Conservation (phyloP, 371 early-diverging fungal genomes). For the Dinochytrium kinnereticum region DNA sequence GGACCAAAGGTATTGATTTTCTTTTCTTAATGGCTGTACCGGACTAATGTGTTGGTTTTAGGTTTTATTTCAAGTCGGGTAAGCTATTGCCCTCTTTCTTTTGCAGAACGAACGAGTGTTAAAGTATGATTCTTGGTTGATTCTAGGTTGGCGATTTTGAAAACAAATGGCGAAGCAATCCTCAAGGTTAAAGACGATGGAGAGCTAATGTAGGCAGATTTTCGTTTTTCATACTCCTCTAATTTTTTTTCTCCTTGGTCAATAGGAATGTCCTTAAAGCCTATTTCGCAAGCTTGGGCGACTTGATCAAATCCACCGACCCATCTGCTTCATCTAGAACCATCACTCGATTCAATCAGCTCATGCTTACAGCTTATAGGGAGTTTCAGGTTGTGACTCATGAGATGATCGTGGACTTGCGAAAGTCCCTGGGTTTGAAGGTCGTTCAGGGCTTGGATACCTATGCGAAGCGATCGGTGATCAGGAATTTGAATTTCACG, state of each 20-base stretch:
- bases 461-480: slow-evolving; percentile 86
- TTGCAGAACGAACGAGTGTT: neutral
- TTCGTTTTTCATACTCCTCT: neutral
- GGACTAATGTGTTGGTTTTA: slow-evolving; percentile 3
- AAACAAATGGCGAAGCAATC: slow-evolving; percentile 89
- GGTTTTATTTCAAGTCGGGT: slow-evolving; percentile 88
- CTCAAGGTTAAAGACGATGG: slow-evolving; percentile 90
- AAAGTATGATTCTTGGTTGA: slow-evolving; percentile 19
- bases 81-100: neutral
- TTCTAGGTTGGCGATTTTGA: slow-evolving; percentile 78
- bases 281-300: slow-evolving; percentile 52
- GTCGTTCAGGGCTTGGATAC: slow-evolving; percentile 94
- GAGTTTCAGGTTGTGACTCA: slow-evolving; percentile 88
- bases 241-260: too few relatives aligned
- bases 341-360: slow-evolving; percentile 81
- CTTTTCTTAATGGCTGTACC: neutral
- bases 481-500: slow-evolving; percentile 78
- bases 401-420: slow-evolving; percentile 77
- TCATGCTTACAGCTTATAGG: slow-evolving; percentile 88
- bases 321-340: slow-evolving; percentile 21
- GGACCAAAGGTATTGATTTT: slow-evolving; percentile 78
- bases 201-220: slow-evolving; percentile 73
- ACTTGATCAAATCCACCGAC: slow-evolving; percentile 32
- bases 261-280: slow-evolving; percentile 50
- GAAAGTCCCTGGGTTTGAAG: slow-evolving; percentile 88